These are phyloP conservation scores for Trichoderma lentiforme DNA, from an alignment of 2,329 filamentous ascomycete genomes.

Conservation along the genomic window DNA sequence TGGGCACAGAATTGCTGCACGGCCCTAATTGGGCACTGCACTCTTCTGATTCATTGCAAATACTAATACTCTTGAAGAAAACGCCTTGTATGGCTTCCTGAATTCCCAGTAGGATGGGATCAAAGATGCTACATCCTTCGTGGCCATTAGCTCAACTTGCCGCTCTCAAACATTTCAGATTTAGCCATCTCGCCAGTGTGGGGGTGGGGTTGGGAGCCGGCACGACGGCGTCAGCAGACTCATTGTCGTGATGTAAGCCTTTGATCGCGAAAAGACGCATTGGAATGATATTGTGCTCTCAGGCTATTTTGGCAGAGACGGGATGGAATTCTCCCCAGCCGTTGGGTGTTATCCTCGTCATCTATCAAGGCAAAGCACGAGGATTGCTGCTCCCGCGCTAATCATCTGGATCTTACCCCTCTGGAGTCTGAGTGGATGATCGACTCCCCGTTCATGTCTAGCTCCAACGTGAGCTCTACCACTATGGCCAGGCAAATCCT, in stretches of 20 bases:
- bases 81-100: background rate
- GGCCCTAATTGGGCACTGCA: background rate
- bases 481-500: background rate
- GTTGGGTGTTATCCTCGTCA: background rate
- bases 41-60: background rate
- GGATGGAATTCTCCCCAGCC: background rate
- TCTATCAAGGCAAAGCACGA: background rate
- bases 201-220: slow-evolving; percentile 10
- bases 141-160: background rate
- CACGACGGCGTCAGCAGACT: slow-evolving; percentile 8
- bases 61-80: background rate
- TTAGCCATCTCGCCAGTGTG: slow-evolving; percentile 11
- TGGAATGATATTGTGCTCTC: background rate
- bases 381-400: background rate
- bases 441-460: background rate
- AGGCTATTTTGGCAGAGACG: background rate
- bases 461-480: background rate
- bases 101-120: background rate
- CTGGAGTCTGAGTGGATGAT: background rate
- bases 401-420: background rate
- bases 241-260: slow-evolving; percentile 1
- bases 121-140: background rate
- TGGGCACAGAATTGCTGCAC: background rate
- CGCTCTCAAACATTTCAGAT: background rate
- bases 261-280: slow-evolving; percentile 5